Percentiles rank a stretch among this genome's conserved stretches.
Conservation (phyloP, 2,329 filamentous ascomycete species). For the Calonectria pseudoturangicola region DNA sequence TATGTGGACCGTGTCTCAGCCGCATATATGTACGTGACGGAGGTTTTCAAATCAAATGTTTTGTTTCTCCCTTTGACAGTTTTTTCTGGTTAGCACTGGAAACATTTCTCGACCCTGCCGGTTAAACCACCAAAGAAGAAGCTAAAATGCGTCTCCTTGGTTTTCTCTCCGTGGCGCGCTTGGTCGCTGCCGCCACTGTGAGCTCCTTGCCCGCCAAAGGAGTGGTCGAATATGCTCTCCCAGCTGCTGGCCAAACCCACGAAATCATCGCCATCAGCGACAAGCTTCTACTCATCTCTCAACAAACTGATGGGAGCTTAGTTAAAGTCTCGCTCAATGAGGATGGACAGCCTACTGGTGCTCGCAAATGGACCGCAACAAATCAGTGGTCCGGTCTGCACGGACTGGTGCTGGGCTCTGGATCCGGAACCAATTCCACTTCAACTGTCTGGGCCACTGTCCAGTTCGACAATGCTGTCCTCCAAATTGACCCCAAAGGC, state of each 20-base stretch:
- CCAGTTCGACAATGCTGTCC: slow-evolving; percentile 9
- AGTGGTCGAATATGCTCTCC: slow-evolving; percentile 5
- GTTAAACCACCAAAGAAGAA: background rate
- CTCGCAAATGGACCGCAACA: slow-evolving; percentile 15
- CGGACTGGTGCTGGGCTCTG: background rate
- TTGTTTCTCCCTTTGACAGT: background rate
- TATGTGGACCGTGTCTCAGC: background rate
- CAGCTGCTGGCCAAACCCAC: slow-evolving; percentile 6
- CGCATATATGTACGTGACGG: background rate
- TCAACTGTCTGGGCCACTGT: background rate
- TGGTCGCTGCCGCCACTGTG: background rate
- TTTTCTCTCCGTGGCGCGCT: background rate
- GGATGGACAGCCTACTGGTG: background rate
- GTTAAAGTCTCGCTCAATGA: slow-evolving; percentile 2
- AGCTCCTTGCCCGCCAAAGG: slow-evolving; percentile 7
- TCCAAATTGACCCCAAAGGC: slow-evolving; percentile 3
- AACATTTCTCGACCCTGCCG: background rate
- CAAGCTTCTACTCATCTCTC: background rate
- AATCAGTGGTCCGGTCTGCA: slow-evolving; percentile 14
- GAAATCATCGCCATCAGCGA: slow-evolving; percentile 8
- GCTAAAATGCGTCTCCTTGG: slow-evolving; percentile 3
- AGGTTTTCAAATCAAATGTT: background rate
- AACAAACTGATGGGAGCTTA: slow-evolving; percentile 8
- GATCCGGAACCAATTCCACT: background rate
- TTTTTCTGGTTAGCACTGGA: background rate